Conservation (phyloP, 495 filamentous ascomycete genomes). For the Acidiella bohemica region DNA sequence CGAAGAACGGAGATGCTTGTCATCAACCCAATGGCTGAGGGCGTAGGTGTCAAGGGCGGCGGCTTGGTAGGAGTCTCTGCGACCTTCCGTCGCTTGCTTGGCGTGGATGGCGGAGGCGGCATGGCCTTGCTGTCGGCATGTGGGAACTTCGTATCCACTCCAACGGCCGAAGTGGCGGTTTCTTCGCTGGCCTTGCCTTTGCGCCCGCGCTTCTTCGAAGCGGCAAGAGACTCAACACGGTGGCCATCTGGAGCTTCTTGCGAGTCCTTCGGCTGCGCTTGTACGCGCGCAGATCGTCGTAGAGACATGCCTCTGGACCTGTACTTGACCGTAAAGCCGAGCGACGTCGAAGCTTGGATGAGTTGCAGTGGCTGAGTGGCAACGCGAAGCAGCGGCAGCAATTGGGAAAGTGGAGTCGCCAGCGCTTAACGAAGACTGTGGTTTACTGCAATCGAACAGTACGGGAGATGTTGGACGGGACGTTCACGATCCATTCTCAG, state of each 20-base stretch:
- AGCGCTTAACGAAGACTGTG: too few species aligned
- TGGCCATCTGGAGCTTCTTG: conserved; percentile 24
- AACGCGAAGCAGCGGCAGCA: too few species aligned
- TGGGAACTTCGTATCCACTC: not conserved
- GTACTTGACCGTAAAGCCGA: not conserved
- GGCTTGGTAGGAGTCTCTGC: conserved; percentile 12
- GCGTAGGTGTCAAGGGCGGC: conserved; percentile 25
- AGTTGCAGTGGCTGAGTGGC: too few species aligned
- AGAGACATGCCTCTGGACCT: too few species aligned
- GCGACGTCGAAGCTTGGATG: too few species aligned
- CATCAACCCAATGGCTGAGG: conserved; percentile 24
- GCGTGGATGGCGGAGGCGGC: conserved; percentile 13
- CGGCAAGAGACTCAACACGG: conserved; percentile 1
- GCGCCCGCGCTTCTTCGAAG: conserved; percentile 11
- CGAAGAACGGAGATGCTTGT: conserved; percentile 14
- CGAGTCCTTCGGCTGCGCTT: conserved; percentile 8
- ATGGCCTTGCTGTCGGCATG: conserved; percentile 2
- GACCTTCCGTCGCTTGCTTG: conserved; percentile 17
- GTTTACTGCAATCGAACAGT: too few species aligned
- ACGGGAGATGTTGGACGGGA: too few species aligned
- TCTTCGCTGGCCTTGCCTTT: conserved; percentile 5
- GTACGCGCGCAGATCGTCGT: conserved; percentile 21
- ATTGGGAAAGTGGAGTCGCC: too few species aligned
- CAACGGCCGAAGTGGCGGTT: conserved; percentile 1
- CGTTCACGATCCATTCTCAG: too few species aligned